A percentile compares a stretch with the other conserved stretches of the same genome.
phyloP scores from a whole-genome alignment of 75 land plant species.

The Selaginella tamariscina region DNA sequence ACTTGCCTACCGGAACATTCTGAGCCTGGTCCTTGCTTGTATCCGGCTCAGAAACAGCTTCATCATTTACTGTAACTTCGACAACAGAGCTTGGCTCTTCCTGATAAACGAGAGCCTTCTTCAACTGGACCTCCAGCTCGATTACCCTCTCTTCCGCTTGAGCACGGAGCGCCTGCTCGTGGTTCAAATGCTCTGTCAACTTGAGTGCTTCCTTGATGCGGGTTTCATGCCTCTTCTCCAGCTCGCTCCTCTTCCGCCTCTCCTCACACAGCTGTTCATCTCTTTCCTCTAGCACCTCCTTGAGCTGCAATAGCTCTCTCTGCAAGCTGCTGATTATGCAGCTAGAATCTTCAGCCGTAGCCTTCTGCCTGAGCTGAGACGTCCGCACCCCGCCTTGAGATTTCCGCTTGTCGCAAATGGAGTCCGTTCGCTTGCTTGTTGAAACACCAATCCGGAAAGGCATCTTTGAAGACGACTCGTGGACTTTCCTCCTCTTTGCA shows the following conservation, averaged over 20 bases:
- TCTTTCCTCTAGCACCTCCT: background rate
- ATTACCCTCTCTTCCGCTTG: too few relatives aligned
- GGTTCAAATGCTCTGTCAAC: too few relatives aligned
- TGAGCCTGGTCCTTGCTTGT: too few relatives aligned
- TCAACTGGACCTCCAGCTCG: too few relatives aligned
- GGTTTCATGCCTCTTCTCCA: slow-evolving; percentile 3
- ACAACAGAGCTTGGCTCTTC: too few relatives aligned
- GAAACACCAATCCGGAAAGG: background rate
- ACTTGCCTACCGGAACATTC: too few relatives aligned
- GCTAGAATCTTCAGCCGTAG: background rate
- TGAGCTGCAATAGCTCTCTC: background rate
- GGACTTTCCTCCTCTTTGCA: background rate
- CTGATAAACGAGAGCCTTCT: too few relatives aligned
- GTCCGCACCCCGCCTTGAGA: background rate
- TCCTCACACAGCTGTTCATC: background rate
- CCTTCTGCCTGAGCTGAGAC: background rate
- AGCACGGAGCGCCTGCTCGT: too few relatives aligned
- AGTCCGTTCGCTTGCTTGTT: background rate
- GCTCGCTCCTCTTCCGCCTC: background rate
- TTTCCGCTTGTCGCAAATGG: too few relatives aligned
- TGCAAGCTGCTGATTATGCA: background rate
- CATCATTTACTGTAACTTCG: too few relatives aligned
- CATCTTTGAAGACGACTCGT: background rate
- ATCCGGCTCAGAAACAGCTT: too few relatives aligned
- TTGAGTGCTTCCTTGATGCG: too few relatives aligned